Percentiles rank a stretch among this genome's conserved stretches.
Evolutionary conservation across 306 rosid species (phyloP).

Genomic region (Potentilla sterilis): DNA sequence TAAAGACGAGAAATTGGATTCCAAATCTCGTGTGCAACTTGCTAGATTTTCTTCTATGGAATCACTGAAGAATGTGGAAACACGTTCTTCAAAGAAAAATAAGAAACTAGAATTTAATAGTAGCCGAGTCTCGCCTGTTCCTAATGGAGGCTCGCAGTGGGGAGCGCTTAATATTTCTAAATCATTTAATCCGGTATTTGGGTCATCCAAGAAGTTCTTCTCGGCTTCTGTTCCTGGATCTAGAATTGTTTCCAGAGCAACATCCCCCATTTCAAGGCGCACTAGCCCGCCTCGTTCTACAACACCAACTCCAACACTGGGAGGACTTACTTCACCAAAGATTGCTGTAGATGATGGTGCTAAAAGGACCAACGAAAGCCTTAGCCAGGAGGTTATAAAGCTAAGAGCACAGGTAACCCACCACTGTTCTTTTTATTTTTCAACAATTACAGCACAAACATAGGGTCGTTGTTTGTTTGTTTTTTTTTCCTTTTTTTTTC

Average conservation of each 20-base stretch:
- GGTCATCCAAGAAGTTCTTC: slow-evolving; percentile 96
- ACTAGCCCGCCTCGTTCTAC: slow-evolving; percentile 99
- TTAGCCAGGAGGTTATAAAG: slow-evolving; percentile 89
- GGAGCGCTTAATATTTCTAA: slow-evolving; percentile 83
- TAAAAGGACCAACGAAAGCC: slow-evolving; percentile 82
- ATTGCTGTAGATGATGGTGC: slow-evolving; percentile 76
- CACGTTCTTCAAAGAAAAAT: slow-evolving; percentile 84
- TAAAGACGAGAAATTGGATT: slow-evolving; percentile 79
- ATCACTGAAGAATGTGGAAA: slow-evolving; percentile 86
- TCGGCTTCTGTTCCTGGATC: slow-evolving; percentile 99
- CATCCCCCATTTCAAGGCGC: slow-evolving; percentile 96
- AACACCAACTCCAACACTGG: slow-evolving; percentile 96
- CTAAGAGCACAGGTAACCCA: slow-evolving; percentile 79
- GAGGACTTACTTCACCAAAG: slow-evolving; percentile 95
- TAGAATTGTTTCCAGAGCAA: slow-evolving; percentile 97
- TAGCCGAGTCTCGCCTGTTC: slow-evolving; percentile 93
- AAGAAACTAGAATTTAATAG: slow-evolving; percentile 95
- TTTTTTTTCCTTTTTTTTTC: not conserved
- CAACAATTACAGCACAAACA: not conserved
- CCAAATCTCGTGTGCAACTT: slow-evolving; percentile 70
- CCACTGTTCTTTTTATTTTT: not conserved
- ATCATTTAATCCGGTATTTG: slow-evolving; percentile 95
- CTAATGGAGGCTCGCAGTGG: slow-evolving; percentile 94
- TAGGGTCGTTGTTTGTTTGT: too few species aligned
- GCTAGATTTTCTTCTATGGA: slow-evolving; percentile 74